These are phyloP conservation scores for Dactylonectria estremocensis DNA, from an alignment of 2,329 filamentous ascomycete species.

Conservation along the genomic window DNA sequence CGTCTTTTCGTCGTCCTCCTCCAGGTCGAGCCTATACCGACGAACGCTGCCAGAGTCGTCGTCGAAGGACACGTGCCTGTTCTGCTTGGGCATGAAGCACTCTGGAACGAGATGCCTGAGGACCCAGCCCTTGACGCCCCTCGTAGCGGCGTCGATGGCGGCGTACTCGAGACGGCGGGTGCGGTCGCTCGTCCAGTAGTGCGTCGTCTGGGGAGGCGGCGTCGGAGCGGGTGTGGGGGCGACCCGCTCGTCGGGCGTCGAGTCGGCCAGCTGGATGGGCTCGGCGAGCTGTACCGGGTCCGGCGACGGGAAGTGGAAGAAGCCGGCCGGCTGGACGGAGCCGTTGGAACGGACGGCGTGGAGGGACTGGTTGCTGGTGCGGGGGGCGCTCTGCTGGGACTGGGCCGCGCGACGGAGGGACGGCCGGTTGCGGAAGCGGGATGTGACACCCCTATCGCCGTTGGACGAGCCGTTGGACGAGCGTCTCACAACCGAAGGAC, in stretches of 20 bases:
- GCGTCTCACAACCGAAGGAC: conserved; percentile 50
- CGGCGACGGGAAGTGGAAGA: conserved; percentile 66
- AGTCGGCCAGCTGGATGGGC: conserved; percentile 45
- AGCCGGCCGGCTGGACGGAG: conserved; percentile 54
- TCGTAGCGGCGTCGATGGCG: conserved; percentile 74
- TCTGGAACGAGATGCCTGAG: conserved; percentile 71
- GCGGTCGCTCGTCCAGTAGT: conserved; percentile 78
- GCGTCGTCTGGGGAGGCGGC: conserved; percentile 71
- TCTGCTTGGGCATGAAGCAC: conserved; percentile 69
- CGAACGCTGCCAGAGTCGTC: conserved; percentile 76
- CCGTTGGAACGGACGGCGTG: conserved; percentile 53
- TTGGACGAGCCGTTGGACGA: conserved; percentile 53
- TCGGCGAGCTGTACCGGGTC: conserved; percentile 55
- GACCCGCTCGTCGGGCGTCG: conserved; percentile 35
- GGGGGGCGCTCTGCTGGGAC: conserved; percentile 50
- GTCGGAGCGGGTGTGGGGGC: conserved; percentile 50
- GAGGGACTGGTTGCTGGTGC: conserved; percentile 54
- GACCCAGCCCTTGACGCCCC: conserved; percentile 73
- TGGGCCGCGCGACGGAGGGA: conserved; percentile 59
- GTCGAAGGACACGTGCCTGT: conserved; percentile 69
- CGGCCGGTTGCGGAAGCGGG: conserved; percentile 58
- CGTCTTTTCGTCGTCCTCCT: conserved; percentile 57
- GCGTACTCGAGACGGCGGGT: conserved; percentile 76
- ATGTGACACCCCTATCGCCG: conserved; percentile 38
- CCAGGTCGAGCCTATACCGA: conserved; percentile 72